phyloP scores from a whole-genome alignment of 169 alveolate genomes.

The Babesia ovata region DNA sequence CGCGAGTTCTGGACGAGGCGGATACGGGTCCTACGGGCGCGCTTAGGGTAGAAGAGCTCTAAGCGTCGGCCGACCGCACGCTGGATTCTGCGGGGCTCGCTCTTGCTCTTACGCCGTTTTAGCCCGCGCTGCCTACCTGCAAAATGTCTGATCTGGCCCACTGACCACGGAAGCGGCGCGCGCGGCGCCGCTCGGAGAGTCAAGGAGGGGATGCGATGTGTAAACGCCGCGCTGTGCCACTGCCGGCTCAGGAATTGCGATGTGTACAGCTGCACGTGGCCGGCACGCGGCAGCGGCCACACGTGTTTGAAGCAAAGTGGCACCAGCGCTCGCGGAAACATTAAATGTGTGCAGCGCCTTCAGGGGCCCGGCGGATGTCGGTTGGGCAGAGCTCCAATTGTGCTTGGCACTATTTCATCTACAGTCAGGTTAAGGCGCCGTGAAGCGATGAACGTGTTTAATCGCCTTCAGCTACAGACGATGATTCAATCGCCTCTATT shows the following conservation, averaged over 20 bases:
- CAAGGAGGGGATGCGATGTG: not conserved
- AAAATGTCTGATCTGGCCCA: constrained; percentile 15
- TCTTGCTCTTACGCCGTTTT: constrained; percentile 70
- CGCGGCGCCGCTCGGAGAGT: not conserved
- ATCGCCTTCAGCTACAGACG: no score
- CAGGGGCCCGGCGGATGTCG: no score
- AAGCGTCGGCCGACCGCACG: constrained; percentile 70
- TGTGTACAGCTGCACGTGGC: constrained; percentile 5
- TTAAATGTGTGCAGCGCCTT: constrained; percentile 9
- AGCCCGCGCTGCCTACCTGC: constrained; percentile 78
- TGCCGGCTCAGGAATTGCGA: not conserved
- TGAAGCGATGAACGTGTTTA: no score
- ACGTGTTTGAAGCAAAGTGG: not conserved
- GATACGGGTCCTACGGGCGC: constrained; percentile 67
- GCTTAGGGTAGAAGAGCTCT: constrained; percentile 76
- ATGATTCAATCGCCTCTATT: no score
- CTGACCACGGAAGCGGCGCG: constrained; percentile 18
- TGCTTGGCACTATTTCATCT: no score
- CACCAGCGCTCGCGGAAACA: constrained; percentile 3
- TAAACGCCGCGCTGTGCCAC: not conserved
- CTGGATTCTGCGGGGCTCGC: constrained; percentile 70
- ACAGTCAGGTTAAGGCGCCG: no score
- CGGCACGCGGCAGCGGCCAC: constrained; percentile 17
- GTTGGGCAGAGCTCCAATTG: no score
- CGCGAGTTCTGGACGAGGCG: constrained; percentile 76